Percentiles rank a stretch among this genome's conserved stretches.
Conservation (phyloP, 306 rosid species). For the Cicer pinnatifidum region DNA sequence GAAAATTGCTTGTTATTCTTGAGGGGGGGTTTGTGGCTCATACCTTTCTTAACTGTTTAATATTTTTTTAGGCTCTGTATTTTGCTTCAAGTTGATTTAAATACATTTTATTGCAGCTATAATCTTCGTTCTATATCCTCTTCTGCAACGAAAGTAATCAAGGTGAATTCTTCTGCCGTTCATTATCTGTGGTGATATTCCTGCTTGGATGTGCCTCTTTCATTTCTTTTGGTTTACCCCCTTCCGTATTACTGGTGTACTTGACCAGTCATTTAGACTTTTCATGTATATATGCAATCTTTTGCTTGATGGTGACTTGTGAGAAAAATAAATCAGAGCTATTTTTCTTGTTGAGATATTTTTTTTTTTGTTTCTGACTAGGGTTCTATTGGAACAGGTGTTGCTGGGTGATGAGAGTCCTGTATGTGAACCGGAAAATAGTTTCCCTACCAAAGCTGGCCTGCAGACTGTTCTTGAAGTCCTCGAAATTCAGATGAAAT, state of each 20-base stretch:
- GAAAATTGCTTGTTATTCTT: constrained; percentile 94
- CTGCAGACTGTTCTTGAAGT: constrained; percentile 75
- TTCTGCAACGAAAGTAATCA: constrained; percentile 85
- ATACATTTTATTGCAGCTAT: constrained; percentile 67
- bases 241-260: not conserved
- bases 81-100: constrained; percentile 40
- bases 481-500: constrained; percentile 75
- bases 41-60: constrained; percentile 44
- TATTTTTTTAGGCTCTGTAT: constrained; percentile 33
- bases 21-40: constrained; percentile 91
- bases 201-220: constrained; percentile 31
- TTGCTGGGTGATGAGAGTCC: constrained; percentile 81
- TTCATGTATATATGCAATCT: constrained; percentile 29
- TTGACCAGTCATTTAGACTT: constrained; percentile 23
- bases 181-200: constrained; percentile 13
- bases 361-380: constrained; percentile 42
- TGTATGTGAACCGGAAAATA: constrained; percentile 53
- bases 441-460: constrained; percentile 74
- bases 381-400: constrained; percentile 55
- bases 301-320: constrained; percentile 4
- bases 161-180: constrained; percentile 59
- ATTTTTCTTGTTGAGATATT: not conserved
- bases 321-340: constrained; percentile 27
- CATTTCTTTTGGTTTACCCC: not conserved
- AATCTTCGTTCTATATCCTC: constrained; percentile 96